These are phyloP conservation scores for Phoma sp. DNA, from an alignment of 2,329 filamentous ascomycete genomes.

Conservation along the genomic window DNA sequence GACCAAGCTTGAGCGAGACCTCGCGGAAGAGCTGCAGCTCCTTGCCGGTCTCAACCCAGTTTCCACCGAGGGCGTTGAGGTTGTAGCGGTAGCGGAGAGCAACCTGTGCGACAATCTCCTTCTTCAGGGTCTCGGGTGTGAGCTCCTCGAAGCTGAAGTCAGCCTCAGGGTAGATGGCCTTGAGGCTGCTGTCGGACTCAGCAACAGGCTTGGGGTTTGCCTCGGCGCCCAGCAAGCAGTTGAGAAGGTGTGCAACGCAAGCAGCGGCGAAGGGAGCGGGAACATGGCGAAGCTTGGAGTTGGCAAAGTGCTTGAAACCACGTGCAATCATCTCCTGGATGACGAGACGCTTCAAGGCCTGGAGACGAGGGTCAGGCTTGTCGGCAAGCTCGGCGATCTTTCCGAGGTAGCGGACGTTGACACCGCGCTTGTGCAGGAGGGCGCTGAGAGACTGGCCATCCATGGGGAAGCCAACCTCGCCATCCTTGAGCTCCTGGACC, in stretches of 20 bases:
- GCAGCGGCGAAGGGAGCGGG: constrained; percentile 81
- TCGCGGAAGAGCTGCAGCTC: constrained; percentile 88
- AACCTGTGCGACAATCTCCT: constrained; percentile 75
- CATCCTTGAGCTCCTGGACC: constrained; percentile 85
- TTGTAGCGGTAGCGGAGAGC: constrained; percentile 77
- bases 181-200: constrained; percentile 77
- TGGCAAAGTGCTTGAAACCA: constrained; percentile 91
- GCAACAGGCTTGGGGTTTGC: constrained; percentile 80
- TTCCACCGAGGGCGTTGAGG: constrained; percentile 65
- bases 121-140: constrained; percentile 74
- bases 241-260: constrained; percentile 85
- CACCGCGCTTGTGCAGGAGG: constrained; percentile 93
- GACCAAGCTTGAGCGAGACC: constrained; percentile 83
- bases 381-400: constrained; percentile 74
- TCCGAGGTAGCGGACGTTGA: constrained; percentile 96
- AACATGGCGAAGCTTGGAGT: constrained; percentile 79
- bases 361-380: constrained; percentile 69
- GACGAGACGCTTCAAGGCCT: constrained; percentile 78
- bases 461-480: constrained; percentile 97
- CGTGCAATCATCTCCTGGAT: constrained; percentile 94
- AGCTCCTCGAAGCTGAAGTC: constrained; percentile 83
- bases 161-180: constrained; percentile 78
- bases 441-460: constrained; percentile 91
- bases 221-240: constrained; percentile 83
- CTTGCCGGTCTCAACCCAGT: constrained; percentile 73